These are phyloP conservation scores for Geotrichum siamense DNA, from an alignment of 1,139 yeast genomes.

Conservation along the genomic window DNA sequence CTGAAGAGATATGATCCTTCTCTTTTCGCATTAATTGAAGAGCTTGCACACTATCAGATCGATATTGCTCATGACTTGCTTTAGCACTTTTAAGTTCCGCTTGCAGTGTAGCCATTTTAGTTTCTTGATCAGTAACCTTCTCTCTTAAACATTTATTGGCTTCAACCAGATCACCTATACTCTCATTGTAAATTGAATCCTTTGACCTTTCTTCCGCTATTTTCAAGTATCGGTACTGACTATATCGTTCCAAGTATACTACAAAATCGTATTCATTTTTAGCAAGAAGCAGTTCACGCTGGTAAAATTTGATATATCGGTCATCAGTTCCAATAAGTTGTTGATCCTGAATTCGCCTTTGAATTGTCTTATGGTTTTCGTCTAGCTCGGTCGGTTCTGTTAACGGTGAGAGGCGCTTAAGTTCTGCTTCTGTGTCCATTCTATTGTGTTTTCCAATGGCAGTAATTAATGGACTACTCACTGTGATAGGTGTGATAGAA, in stretches of 20 bases:
- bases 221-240: constrained; percentile 42
- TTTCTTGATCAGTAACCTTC: constrained; percentile 6
- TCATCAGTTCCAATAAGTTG: constrained; percentile 13
- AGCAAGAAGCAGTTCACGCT: constrained; percentile 50
- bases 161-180: constrained; percentile 11
- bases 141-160: constrained; percentile 7
- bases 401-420: constrained; percentile 7
- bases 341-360: constrained; percentile 3
- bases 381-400: background rate
- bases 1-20: background rate
- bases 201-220: constrained; percentile 37
- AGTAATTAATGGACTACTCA: constrained; percentile 17
- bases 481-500: constrained; percentile 17
- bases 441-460: constrained; percentile 7
- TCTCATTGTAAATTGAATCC: constrained; percentile 23
- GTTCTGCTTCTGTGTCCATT: constrained; percentile 13
- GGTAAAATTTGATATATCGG: constrained; percentile 40
- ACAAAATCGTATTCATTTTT: constrained; percentile 60
- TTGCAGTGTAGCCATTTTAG: background rate
- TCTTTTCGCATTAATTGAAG: background rate
- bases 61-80: background rate
- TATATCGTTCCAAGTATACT: constrained; percentile 48
- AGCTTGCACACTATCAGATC: background rate
- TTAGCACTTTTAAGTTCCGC: background rate
- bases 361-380: background rate